Evolutionary conservation across 2,329 filamentous ascomycete genomes (phyloP), one percentile per base, ranked within the genome.

Genomic region (Grosmannia clavigera): DNA sequence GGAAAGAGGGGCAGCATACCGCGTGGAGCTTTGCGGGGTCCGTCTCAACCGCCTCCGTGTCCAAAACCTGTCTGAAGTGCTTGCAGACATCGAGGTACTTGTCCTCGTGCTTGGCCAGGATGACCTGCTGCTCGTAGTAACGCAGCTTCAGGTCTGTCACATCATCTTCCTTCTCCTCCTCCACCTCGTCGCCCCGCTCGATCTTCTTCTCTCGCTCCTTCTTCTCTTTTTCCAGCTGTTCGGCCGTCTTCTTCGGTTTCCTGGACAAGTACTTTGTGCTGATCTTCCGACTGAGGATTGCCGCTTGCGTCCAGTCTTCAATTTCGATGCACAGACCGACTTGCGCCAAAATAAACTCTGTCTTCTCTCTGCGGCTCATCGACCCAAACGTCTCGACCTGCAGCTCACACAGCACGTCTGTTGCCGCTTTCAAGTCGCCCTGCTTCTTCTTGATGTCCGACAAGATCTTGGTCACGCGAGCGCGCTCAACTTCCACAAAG

Each of bases 381-480:
- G 92, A 97, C 10, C 94, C 94, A 72, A 99, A 99, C 0, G 94
- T 99, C 80, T 99, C 94, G 57, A 99, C 94, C 73, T 99, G 94
- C 62, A 99, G 81, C 77, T 99, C 94, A 75, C 94, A 99, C 46
- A 99, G 82, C 64, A 94, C 94, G 68, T 97, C 92, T 59, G 89
- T 87, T 35, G 94, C 94, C 5, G 90, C 85, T 71, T 89, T 90
- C 69, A 96, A 78, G 70, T 99, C 92, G 65, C 92, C 92, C 75
- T 97, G 90, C 65, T 88, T 78, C 76, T 95, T 96, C 81, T 97
- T 97, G 80, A 99, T 97, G 74, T 96, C 85, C 58, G 94, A 97
- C 14, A 99, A 81, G 65, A 96, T 95, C 71, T 87, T 90, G 68
- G 94, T 99, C 62, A 99, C 87, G 66, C 94, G 88, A 65, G 94